phyloP scores from a whole-genome alignment of 2,329 filamentous ascomycete genomes.

The Aspergillus sp. region DNA sequence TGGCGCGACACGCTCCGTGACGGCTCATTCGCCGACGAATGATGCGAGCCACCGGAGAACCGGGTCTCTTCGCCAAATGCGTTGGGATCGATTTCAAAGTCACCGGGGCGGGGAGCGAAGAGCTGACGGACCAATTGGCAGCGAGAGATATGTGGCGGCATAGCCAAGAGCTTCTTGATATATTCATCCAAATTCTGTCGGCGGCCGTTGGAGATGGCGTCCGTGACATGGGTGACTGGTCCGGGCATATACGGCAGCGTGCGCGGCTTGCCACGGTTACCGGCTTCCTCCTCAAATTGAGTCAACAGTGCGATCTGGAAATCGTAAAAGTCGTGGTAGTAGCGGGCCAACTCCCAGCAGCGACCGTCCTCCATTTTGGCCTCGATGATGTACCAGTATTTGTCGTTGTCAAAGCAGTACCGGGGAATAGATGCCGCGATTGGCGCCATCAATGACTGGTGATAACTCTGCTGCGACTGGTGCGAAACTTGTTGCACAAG shows the following conservation, averaged over 20 bases:
- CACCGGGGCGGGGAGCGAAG: constrained; percentile 84
- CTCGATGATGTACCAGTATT: constrained; percentile 98
- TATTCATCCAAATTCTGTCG: constrained; percentile 93
- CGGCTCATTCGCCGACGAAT: constrained; percentile 65
- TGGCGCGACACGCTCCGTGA: constrained; percentile 64
- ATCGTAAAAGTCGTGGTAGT: constrained; percentile 99
- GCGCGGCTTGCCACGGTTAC: constrained; percentile 77
- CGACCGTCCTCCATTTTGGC: constrained; percentile 85
- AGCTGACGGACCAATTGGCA: constrained; percentile 85
- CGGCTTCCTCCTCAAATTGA: constrained; percentile 87
- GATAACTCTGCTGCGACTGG: constrained; percentile 51
- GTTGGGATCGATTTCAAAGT: constrained; percentile 85
- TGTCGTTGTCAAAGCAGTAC: constrained; percentile 95
- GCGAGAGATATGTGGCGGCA: constrained; percentile 80
- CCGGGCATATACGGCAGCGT: constrained; percentile 96
- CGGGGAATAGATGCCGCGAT: constrained; percentile 82
- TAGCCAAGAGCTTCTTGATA: constrained; percentile 83
- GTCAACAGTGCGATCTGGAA: constrained; percentile 95
- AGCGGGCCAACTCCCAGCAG: constrained; percentile 88
- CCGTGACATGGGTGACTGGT: constrained; percentile 96
- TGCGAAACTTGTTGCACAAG: constrained; percentile 38
- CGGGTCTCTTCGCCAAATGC: constrained; percentile 69
- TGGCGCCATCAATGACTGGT: constrained; percentile 66
- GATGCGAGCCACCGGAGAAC: constrained; percentile 69
- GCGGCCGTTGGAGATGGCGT: constrained; percentile 90